These are phyloP conservation scores for Sugiyamaella boreocaroliniensis DNA, from an alignment of 805 yeast genomes.

Conservation along the genomic window DNA sequence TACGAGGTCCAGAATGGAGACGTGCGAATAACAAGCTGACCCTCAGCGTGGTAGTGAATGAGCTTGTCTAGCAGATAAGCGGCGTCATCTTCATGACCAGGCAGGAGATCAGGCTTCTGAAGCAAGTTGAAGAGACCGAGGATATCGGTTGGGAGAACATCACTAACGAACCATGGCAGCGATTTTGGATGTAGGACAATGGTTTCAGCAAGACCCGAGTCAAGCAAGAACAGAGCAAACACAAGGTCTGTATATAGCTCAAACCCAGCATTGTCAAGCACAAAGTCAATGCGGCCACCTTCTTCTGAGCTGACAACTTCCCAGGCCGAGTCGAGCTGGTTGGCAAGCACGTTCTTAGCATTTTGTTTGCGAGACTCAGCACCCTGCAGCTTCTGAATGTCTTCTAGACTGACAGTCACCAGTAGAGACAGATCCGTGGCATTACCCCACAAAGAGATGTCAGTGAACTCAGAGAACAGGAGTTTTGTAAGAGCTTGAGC, in stretches of 20 bases:
- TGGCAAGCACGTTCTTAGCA: constrained; percentile 67
- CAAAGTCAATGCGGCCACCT: constrained; percentile 62
- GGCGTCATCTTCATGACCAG: constrained; percentile 38
- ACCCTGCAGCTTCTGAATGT: constrained; percentile 86
- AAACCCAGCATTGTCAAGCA: constrained; percentile 91
- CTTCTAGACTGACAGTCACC: constrained; percentile 66
- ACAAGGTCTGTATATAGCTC: constrained; percentile 85
- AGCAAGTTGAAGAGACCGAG: constrained; percentile 51
- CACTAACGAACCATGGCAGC: constrained; percentile 97
- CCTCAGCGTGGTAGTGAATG: constrained; percentile 38
- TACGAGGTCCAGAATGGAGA: constrained; percentile 85
- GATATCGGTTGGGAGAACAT: constrained; percentile 82
- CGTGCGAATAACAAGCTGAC: constrained; percentile 46
- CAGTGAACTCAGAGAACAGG: constrained; percentile 75
- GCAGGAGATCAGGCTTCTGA: constrained; percentile 44
- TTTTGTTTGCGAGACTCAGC: constrained; percentile 77
- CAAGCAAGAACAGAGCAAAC: constrained; percentile 59
- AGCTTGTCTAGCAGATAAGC: constrained; percentile 44
- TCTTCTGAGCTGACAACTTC: constrained; percentile 15
- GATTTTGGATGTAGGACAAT: constrained; percentile 82
- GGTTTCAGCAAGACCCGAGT: constrained; percentile 54
- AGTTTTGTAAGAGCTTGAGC: constrained; percentile 35
- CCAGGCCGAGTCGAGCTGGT: constrained; percentile 73
- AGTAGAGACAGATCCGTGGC: constrained; percentile 90
- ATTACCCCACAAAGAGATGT: constrained; percentile 94